Conservation (phyloP, 1,284 basidiomycete genomes). For the Trichosporon sp. region DNA sequence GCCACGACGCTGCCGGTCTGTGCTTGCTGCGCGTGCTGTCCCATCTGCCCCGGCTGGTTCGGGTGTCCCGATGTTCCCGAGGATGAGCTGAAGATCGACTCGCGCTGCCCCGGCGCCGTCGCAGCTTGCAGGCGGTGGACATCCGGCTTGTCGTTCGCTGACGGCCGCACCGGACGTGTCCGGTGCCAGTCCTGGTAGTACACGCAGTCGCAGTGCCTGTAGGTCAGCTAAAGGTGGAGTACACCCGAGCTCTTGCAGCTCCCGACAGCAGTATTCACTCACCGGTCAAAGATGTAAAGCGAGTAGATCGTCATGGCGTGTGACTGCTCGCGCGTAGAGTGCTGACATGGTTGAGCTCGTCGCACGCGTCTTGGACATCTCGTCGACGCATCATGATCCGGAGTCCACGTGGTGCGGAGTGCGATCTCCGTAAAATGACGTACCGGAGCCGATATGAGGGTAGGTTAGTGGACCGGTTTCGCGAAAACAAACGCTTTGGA, state of each 20-base stretch:
- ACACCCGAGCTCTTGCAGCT: not conserved
- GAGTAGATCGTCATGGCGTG: conserved; percentile 75
- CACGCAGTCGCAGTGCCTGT: conserved; percentile 82
- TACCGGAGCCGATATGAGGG: conserved; percentile 1
- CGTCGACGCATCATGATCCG: conserved; percentile 17
- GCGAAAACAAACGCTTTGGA: not conserved
- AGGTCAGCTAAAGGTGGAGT: conserved; percentile 12
- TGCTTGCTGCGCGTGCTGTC: not conserved
- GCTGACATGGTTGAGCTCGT: conserved; percentile 1
- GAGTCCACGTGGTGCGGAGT: conserved; percentile 15
- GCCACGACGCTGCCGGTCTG: conserved; percentile 14
- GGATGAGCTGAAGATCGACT: conserved; percentile 41
- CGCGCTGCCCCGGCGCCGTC: conserved; percentile 30
- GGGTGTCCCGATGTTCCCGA: conserved; percentile 3
- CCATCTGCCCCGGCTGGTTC: not conserved
- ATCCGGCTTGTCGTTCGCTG: conserved; percentile 71
- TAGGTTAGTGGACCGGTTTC: conserved; percentile 16
- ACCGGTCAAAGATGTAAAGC: conserved; percentile 87
- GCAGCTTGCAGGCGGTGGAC: conserved; percentile 65
- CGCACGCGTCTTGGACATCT: conserved; percentile 4
- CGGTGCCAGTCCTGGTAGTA: conserved; percentile 95
- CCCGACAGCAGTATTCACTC: not conserved
- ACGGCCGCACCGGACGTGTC: conserved; percentile 68
- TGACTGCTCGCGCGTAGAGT: conserved; percentile 8
- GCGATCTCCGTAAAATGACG: conserved; percentile 22